These are phyloP conservation scores for Filosporella fistucella DNA, from an alignment of 495 filamentous ascomycete species.

Conservation along the genomic window DNA sequence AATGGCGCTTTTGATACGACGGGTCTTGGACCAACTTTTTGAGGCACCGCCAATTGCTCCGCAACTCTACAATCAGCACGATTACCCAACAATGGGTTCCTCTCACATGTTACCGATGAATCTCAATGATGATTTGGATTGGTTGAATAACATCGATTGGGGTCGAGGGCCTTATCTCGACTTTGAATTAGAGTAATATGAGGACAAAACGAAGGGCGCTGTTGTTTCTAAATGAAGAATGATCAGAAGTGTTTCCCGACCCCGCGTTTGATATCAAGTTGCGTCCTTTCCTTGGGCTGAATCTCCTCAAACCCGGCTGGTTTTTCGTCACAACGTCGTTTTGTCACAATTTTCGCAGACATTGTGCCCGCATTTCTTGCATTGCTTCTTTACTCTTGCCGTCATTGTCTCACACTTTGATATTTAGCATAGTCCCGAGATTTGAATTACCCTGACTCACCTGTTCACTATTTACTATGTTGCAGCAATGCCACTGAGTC, in stretches of 20 bases:
- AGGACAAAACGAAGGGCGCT: too few species aligned
- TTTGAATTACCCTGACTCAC: conserved; percentile 1
- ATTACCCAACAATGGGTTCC: not conserved
- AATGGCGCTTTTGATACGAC: conserved; percentile 6
- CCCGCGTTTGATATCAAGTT: too few species aligned
- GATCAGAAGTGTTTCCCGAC: too few species aligned
- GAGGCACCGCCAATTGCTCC: not conserved
- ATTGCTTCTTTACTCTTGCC: conserved; percentile 3
- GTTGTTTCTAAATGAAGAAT: too few species aligned
- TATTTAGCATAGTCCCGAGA: not conserved
- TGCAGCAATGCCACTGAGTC: conserved; percentile 13
- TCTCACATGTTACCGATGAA: not conserved
- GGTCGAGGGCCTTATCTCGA: conserved; percentile 2
- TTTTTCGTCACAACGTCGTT: conserved; percentile 3
- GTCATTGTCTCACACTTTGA: conserved; percentile 3
- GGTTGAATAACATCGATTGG: conserved; percentile 18
- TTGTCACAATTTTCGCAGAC: conserved; percentile 13
- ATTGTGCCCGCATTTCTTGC: conserved; percentile 7
- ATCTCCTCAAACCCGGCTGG: too few species aligned
- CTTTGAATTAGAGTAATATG: too few species aligned
- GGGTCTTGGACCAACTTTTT: conserved; percentile 16
- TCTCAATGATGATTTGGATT: conserved; percentile 8
- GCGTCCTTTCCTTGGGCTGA: too few species aligned
- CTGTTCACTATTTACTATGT: not conserved
- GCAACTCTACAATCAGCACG: not conserved